Evolutionary conservation across 2,329 filamentous ascomycete genomes (phyloP).

Genomic region (Scedosporium dehoogii): DNA sequence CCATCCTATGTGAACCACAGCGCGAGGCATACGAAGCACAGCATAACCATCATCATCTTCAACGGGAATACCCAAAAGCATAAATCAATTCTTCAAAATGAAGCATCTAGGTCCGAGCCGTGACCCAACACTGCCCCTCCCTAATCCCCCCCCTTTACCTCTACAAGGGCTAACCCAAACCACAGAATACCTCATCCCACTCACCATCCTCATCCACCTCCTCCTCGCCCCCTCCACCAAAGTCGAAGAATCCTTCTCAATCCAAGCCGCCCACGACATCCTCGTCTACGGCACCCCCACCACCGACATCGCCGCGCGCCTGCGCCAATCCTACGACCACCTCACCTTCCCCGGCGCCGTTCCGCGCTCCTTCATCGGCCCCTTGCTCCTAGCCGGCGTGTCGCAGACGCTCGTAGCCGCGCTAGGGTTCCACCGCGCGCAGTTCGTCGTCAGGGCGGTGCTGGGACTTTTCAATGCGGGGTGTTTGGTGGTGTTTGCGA

Average conservation of each 20-base stretch:
- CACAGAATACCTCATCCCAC: conserved; percentile 43
- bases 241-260: conserved; percentile 96
- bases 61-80: no score
- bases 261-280: conserved; percentile 89
- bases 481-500: conserved; percentile 56
- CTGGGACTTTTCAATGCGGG: conserved; percentile 68
- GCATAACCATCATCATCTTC: no score
- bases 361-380: conserved; percentile 80
- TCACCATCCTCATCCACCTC: conserved; percentile 59
- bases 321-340: conserved; percentile 71
- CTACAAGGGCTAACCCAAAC: conserved; percentile 6
- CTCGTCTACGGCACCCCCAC: conserved; percentile 67
- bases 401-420: conserved; percentile 55
- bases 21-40: no score
- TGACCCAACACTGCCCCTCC: no score
- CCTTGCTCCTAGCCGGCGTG: conserved; percentile 64
- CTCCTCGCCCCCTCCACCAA: conserved; percentile 80
- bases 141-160: conserved; percentile 13
- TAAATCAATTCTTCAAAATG: background rate
- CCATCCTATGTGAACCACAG: no score
- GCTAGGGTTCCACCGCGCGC: conserved; percentile 44
- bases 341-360: conserved; percentile 84
- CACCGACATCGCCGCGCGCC: conserved; percentile 36
- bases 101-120: background rate
- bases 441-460: conserved; percentile 59